Percentiles rank a stretch among this genome's conserved stretches.
These are phyloP conservation scores for Erucastrum elatum DNA, from an alignment of 345 rosid species.

Conservation along the genomic window DNA sequence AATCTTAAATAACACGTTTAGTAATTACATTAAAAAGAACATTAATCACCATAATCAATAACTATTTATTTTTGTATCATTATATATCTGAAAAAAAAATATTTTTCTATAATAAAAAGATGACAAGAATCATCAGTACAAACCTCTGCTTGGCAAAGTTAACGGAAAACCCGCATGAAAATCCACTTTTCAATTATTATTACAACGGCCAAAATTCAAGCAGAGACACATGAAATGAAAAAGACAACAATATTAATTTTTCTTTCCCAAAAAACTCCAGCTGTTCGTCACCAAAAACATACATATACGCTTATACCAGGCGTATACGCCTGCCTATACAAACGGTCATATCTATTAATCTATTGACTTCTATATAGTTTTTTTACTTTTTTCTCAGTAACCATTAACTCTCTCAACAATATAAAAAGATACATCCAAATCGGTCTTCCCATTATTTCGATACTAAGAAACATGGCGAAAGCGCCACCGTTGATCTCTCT, in stretches of 20 bases:
- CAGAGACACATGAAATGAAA: constrained; percentile 7
- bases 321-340: constrained; percentile 16
- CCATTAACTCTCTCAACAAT: constrained; percentile 9
- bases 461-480: constrained; percentile 26
- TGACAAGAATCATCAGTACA: neutral
- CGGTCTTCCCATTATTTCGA: neutral
- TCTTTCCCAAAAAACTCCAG: constrained; percentile 1
- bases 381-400: neutral
- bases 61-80: neutral
- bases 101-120: neutral
- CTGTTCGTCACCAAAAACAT: constrained; percentile 23
- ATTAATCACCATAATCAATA: neutral
- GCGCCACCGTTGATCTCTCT: constrained; percentile 23
- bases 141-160: neutral
- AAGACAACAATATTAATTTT: neutral
- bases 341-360: constrained; percentile 25
- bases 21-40: neutral
- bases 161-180: constrained; percentile 20
- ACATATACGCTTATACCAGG: constrained; percentile 23
- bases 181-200: constrained; percentile 26
- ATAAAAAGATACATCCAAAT: constrained; percentile 21
- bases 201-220: constrained; percentile 26
- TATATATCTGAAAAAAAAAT: too few species aligned
- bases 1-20: neutral
- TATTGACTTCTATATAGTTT: constrained; percentile 12